These are phyloP conservation scores for Talaromyces funiculosus DNA, from an alignment of 2,329 filamentous ascomycete genomes.

Conservation along the genomic window DNA sequence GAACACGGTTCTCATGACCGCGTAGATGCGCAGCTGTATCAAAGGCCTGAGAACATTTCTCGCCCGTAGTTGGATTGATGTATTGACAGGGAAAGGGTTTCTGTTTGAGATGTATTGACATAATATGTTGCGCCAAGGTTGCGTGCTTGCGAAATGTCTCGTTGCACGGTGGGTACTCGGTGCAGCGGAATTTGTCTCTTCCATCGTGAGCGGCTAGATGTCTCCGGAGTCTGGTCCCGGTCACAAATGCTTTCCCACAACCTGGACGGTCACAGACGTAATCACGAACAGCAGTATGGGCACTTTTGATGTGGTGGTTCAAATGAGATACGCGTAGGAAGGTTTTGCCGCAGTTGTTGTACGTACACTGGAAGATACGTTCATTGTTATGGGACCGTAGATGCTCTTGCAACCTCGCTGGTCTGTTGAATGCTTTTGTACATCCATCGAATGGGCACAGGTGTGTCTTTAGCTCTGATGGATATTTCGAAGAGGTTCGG, in stretches of 20 bases:
- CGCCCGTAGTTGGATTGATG: conserved; percentile 47
- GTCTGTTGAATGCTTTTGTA: conserved; percentile 79
- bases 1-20: conserved; percentile 64
- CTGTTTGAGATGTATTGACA: conserved; percentile 65
- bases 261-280: conserved; percentile 65
- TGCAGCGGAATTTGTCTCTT: conserved; percentile 69
- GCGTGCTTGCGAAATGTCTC: conserved; percentile 82
- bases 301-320: conserved; percentile 75
- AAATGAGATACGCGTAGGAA: conserved; percentile 85
- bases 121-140: conserved; percentile 76
- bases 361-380: conserved; percentile 68
- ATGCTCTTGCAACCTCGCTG: conserved; percentile 72
- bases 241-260: conserved; percentile 77
- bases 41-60: conserved; percentile 63
- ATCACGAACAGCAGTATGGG: conserved; percentile 65
- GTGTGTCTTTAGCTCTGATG: conserved; percentile 70
- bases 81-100: conserved; percentile 67
- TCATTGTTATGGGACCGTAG: conserved; percentile 80
- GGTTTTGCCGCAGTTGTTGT: conserved; percentile 68
- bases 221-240: conserved; percentile 67
- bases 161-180: conserved; percentile 62
- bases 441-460: conserved; percentile 70
- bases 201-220: conserved; percentile 75
- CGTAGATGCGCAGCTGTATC: conserved; percentile 66
- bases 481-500: conserved; percentile 45